Evolutionary conservation across 306 rosid genomes (phyloP).

Genomic region (Gastrolobium villosum): DNA sequence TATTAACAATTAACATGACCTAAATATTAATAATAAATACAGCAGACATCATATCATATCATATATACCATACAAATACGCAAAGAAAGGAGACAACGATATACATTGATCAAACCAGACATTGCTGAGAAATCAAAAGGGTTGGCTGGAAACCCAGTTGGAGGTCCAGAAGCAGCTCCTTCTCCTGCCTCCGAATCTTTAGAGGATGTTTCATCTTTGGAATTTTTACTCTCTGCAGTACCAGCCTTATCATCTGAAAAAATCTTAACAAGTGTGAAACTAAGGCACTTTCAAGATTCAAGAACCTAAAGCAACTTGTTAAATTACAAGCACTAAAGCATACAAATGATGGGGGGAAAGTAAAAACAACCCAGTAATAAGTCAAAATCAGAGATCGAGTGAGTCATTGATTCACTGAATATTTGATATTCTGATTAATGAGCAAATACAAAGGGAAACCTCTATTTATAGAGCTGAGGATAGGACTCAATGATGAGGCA

Average conservation of each 20-base stretch:
- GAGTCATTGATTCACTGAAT: too few species aligned
- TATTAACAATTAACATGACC: conserved; percentile 34
- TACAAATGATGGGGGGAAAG: neutral
- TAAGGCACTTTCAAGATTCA: conserved; percentile 31
- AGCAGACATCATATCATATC: neutral
- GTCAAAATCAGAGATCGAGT: too few species aligned
- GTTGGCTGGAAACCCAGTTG: conserved; percentile 65
- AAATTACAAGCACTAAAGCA: neutral
- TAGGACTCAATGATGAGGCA: too few species aligned
- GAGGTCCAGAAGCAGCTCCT: conserved; percentile 61
- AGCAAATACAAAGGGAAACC: too few species aligned
- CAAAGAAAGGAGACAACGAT: conserved; percentile 8
- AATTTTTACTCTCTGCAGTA: conserved; percentile 57
- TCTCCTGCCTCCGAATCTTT: conserved; percentile 58
- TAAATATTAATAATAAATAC: conserved; percentile 12
- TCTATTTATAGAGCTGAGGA: too few species aligned
- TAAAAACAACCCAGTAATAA: conserved; percentile 20
- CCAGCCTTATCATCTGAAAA: conserved; percentile 71
- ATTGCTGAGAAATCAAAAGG: conserved; percentile 97
- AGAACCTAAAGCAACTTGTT: conserved; percentile 12
- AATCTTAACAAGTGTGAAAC: conserved; percentile 42
- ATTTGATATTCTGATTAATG: too few species aligned
- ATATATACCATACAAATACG: neutral
- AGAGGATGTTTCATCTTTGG: conserved; percentile 69
- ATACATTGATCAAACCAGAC: conserved; percentile 95